These are phyloP conservation scores for Cercospora zeae-maydis DNA, from an alignment of 2,329 filamentous ascomycete genomes.

Conservation along the genomic window DNA sequence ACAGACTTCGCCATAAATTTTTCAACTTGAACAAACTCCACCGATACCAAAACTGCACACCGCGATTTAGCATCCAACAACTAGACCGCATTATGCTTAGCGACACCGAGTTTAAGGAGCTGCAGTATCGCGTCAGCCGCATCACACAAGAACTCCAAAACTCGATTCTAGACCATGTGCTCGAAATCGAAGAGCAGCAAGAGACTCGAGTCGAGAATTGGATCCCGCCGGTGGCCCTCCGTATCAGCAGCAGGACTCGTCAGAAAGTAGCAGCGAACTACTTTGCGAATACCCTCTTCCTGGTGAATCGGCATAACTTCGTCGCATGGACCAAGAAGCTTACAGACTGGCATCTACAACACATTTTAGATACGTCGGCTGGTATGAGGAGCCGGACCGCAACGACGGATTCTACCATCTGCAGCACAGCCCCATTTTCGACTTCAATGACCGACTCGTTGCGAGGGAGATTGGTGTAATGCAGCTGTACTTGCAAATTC, in stretches of 20 bases:
- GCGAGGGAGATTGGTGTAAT: not conserved
- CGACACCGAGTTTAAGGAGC: not conserved
- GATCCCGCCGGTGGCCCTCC: not conserved
- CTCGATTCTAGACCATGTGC: not conserved
- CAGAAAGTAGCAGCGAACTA: not conserved
- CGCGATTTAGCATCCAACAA: not conserved
- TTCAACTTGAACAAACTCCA: no score
- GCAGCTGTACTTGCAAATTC: not conserved
- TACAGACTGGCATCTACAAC: not conserved
- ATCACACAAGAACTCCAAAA: not conserved
- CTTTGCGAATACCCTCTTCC: not conserved
- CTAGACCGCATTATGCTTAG: not conserved
- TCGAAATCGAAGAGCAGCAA: not conserved
- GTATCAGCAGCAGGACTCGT: not conserved
- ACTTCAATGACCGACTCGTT: not conserved
- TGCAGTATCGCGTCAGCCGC: not conserved
- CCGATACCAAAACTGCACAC: no score
- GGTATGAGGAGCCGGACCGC: not conserved
- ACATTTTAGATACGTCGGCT: not conserved
- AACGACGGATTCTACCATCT: no score
- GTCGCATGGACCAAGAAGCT: not conserved
- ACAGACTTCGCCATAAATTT: no score
- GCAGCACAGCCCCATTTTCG: not conserved
- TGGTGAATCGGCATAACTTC: not conserved
- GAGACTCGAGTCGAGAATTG: not conserved